Evolutionary conservation across 345 rosid species (phyloP).

Genomic region (Noccaea caerulescens): DNA sequence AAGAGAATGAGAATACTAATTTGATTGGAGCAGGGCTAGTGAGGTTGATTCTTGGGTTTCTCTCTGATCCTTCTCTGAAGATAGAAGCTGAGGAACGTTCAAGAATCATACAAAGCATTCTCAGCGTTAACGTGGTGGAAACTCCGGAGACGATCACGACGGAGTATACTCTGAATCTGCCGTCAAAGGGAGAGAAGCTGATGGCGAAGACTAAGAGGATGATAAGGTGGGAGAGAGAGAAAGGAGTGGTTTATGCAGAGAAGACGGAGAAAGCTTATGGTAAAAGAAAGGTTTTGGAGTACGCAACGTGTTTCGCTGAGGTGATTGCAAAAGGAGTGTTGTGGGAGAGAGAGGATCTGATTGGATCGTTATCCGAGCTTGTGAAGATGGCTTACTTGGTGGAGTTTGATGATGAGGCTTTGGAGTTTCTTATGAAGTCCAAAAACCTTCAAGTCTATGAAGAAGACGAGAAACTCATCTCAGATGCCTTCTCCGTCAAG

Average conservation of each 20-base stretch:
- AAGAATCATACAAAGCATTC: slow-evolving; percentile 49
- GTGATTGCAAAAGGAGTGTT: slow-evolving; percentile 59
- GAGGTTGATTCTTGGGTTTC: slow-evolving; percentile 62
- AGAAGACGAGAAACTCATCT: slow-evolving; percentile 60
- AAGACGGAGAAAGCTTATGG: slow-evolving; percentile 48
- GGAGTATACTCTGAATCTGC: slow-evolving; percentile 47
- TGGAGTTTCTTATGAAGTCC: slow-evolving; percentile 58
- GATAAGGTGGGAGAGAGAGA: slow-evolving; percentile 66
- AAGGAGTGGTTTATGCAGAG: slow-evolving; percentile 50
- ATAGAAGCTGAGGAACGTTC: slow-evolving; percentile 59
- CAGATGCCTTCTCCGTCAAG: slow-evolving; percentile 27
- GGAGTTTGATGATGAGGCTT: slow-evolving; percentile 56
- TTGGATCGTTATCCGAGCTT: slow-evolving; percentile 52
- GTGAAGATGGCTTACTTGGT: slow-evolving; percentile 61
- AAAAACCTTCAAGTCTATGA: slow-evolving; percentile 54
- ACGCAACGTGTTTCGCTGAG: slow-evolving; percentile 59
- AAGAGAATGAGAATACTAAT: slow-evolving; percentile 26
- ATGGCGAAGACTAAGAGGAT: slow-evolving; percentile 37
- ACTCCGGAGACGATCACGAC: slow-evolving; percentile 48
- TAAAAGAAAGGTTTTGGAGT: slow-evolving; percentile 48
- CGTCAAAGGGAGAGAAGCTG: slow-evolving; percentile 46
- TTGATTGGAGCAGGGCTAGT: slow-evolving; percentile 51
- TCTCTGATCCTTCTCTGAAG: slow-evolving; percentile 52
- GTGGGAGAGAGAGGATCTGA: slow-evolving; percentile 60
- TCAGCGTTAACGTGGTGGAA: slow-evolving; percentile 47